Evolutionary conservation across 1,284 basidiomycete species (phyloP), one percentile per base, ranked within the genome.

Genomic region (Cystobasidium slooffiae): DNA sequence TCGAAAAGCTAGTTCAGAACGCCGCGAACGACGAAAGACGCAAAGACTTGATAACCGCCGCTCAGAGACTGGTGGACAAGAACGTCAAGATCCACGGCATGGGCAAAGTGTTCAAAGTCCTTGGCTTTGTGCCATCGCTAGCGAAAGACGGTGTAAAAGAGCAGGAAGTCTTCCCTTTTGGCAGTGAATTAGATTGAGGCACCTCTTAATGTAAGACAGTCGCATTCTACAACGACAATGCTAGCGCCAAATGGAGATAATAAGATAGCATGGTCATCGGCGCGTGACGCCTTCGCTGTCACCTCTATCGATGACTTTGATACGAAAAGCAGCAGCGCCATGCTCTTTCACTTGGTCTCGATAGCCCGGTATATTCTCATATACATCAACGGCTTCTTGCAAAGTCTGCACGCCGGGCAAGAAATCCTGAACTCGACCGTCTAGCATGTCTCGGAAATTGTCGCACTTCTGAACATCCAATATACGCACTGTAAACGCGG

Each of bases 1-100:
- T 91, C 0, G 84, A 87, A 0, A 83, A 83, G 18, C 84, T 93
- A 7, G 80, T 88, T 2, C 82, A 84, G 5, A 82, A 84, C 0
- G 87, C 88, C 0, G 66, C 80, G 1, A 82, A 84, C 0, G 84
- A 86, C 4, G 88, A 88, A 58, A 79, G 86, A 5, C 82, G 81
- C 70, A 75, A 81, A 16, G 82, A 83, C 37, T 84, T 88, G 51
- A 80, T 81, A 44, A 78, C 81, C 18, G 84, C 84, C 0, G 86
- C 85, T 3, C 80, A 83, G 66, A 79, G 87, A n/a, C 78, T 88
- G 44, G 82, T 88, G 18, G 86, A 87, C 73, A 77, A 81, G 9
- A 77, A 82, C 0, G 87, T 86, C 1, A 88, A 88, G 87, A 87
- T 87, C 0, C 80, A 78, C 49, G 69, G 69, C 8, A 72, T 72